Evolutionary conservation across 2,329 filamentous ascomycete genomes (phyloP), one percentile per base, ranked within the genome.

Genomic region (Ceratocystis smalleyi): DNA sequence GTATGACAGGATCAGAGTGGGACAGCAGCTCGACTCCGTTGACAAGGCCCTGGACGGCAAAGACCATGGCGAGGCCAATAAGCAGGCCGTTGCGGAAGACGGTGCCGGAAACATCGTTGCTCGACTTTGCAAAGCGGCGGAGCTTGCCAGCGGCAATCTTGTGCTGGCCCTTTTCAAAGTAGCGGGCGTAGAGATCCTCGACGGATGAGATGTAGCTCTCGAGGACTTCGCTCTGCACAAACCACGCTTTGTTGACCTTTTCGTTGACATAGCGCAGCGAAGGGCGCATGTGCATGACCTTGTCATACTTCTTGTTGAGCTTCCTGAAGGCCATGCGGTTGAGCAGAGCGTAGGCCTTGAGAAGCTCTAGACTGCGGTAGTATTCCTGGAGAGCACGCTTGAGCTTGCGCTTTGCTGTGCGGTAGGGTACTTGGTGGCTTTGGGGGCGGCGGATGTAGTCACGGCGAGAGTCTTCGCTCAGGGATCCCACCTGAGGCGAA

Each of bases 261-360:
- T 96, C 91, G 40, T 86, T 86, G 82, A 96, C 88, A 73, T 92
- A 97, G 32, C 87, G 83, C 71, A 88, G 81, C 0, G 86, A 81
- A 0, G 89, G 89, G 10, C 87, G 82, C 49, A 90, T 86, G 69
- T 91, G 83, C 65, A 91, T 84, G 1, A 87, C 84, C 76, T 97
- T 99, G 78, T 97, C 91, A 72, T 95, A 97, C 75, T 99, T 99
- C 74, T 99, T 99, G 75, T 95, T 96, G 72, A 99, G 90, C 74
- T 99, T 99, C 40, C 91, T 86, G 71, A 97, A 97, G 0, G 91
- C 94, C 0, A 90, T 96, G 60, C 90, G 83, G 73, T 99, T 99
- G 15, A 96, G 79, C 24, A 95, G 77, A 1, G 91, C 87, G 70
- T 95, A 99, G 0, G 89, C 88, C 75, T 96, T 97, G 66, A 99